Percentiles rank a stretch among this genome's conserved stretches.
Conservation (phyloP, 129 eudicot genomes). For the Mikania micrantha region DNA sequence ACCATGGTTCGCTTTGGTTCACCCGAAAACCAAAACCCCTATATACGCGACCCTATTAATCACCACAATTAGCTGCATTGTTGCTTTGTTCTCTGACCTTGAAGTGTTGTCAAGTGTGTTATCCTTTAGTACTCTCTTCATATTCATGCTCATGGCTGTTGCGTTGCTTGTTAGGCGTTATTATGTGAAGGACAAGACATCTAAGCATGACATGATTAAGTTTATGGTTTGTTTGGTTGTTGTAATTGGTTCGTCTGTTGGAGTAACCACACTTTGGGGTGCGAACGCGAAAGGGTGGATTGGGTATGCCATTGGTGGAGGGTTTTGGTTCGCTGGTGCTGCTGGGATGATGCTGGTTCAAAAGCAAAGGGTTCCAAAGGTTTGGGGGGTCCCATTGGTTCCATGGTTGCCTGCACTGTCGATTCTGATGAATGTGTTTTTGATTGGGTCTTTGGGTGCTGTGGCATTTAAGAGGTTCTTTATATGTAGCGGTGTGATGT, state of each 20-base stretch:
- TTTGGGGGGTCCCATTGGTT: slow-evolving; percentile 89
- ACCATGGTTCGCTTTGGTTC: slow-evolving; percentile 62
- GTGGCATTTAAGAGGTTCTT: slow-evolving; percentile 59
- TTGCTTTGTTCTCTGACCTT: slow-evolving; percentile 66
- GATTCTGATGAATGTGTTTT: slow-evolving; percentile 53
- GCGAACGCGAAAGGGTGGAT: slow-evolving; percentile 33
- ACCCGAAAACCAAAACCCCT: slow-evolving; percentile 73
- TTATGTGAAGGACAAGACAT: slow-evolving; percentile 50
- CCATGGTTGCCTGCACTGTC: slow-evolving; percentile 79
- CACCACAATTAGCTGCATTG: slow-evolving; percentile 45
- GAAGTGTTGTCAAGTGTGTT: slow-evolving; percentile 77
- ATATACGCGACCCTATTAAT: slow-evolving; percentile 57
- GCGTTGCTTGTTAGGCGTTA: slow-evolving; percentile 75
- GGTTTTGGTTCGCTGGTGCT: slow-evolving; percentile 53
- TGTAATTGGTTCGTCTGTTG: slow-evolving; percentile 48
- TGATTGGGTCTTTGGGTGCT: slow-evolving; percentile 66
- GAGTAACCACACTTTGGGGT: slow-evolving; percentile 47
- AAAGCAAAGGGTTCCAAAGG: slow-evolving; percentile 49
- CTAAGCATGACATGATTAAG: slow-evolving; percentile 28
- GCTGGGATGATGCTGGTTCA: slow-evolving; percentile 45
- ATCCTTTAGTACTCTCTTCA: slow-evolving; percentile 74
- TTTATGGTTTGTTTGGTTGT: slow-evolving; percentile 43
- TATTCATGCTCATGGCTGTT: slow-evolving; percentile 87
- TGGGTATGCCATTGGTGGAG: slow-evolving; percentile 43
- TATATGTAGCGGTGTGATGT: slow-evolving; percentile 70